Conservation (phyloP, 1,139 yeast genomes). For the Torulaspora globosa region DNA sequence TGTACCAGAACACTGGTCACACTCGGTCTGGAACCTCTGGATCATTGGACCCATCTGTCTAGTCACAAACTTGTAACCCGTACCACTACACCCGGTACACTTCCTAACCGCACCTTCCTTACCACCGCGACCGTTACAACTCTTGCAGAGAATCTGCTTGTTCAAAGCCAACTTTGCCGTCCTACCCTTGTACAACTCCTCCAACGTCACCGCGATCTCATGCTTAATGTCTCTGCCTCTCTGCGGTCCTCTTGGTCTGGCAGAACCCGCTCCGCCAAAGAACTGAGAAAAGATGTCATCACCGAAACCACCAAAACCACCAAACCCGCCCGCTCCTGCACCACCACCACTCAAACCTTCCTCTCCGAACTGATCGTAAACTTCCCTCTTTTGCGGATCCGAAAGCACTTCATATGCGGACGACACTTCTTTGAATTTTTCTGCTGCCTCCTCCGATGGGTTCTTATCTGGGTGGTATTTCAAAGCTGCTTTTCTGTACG, state of each 20-base stretch:
- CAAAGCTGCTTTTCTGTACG: slow-evolving; percentile 88
- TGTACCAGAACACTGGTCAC: slow-evolving; percentile 89
- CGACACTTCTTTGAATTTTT: slow-evolving; percentile 87
- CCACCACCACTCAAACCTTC: slow-evolving; percentile 80
- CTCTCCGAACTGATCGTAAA: slow-evolving; percentile 87
- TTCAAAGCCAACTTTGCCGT: slow-evolving; percentile 90
- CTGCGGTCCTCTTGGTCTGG: slow-evolving; percentile 79
- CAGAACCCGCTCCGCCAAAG: slow-evolving; percentile 66
- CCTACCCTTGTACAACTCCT: slow-evolving; percentile 93
- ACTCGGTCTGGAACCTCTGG: slow-evolving; percentile 93
- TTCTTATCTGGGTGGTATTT: slow-evolving; percentile 96
- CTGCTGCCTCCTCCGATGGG: slow-evolving; percentile 87
- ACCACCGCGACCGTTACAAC: slow-evolving; percentile 96
- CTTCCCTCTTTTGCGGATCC: slow-evolving; percentile 81
- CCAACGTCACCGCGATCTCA: slow-evolving; percentile 77
- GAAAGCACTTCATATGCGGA: slow-evolving; percentile 86
- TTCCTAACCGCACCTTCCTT: slow-evolving; percentile 84
- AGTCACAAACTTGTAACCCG: slow-evolving; percentile 87
- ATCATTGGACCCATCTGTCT: slow-evolving; percentile 99
- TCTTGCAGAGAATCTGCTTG: slow-evolving; percentile 81
- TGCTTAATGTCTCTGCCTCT: slow-evolving; percentile 90
- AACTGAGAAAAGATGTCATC: slow-evolving; percentile 91
- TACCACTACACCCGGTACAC: slow-evolving; percentile 84
- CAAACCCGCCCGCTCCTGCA: slow-evolving; percentile 43
- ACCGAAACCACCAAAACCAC: slow-evolving; percentile 56